Evolutionary conservation across 345 rosid genomes (phyloP).

Genomic region (Chamaenerion angustifolium): DNA sequence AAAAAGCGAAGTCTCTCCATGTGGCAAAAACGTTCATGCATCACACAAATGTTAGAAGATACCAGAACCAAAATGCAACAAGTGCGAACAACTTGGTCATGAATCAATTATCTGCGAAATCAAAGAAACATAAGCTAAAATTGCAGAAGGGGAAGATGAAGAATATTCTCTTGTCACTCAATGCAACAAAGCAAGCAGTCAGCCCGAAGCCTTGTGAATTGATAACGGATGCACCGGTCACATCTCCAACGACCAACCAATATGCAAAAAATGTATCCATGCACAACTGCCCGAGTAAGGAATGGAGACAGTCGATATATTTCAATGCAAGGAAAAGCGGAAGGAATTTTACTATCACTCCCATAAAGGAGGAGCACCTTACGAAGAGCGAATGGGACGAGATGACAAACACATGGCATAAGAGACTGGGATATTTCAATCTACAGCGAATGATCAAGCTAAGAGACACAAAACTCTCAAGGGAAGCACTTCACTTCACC

Average conservation of each 20-base stretch:
- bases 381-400: too few relatives aligned
- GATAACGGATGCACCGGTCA: background rate
- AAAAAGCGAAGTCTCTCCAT: background rate
- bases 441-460: background rate
- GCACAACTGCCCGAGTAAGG: background rate
- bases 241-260: background rate
- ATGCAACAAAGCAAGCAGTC: too few relatives aligned
- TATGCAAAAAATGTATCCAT: too few relatives aligned
- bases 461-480: background rate
- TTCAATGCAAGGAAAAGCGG: background rate
- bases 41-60: too few relatives aligned
- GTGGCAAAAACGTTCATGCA: background rate
- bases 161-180: too few relatives aligned
- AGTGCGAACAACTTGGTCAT: too few relatives aligned
- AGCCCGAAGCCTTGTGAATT: too few relatives aligned
- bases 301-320: background rate
- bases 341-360: background rate
- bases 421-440: background rate
- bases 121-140: background rate
- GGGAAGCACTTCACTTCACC: background rate
- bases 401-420: background rate
- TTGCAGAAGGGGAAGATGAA: background rate
- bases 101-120: too few relatives aligned
- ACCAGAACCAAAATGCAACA: constrained; percentile 2
- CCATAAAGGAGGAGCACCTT: background rate